Percentiles rank a stretch among this genome's conserved stretches.
Evolutionary conservation across 352 stramenopile genomes (phyloP).

Genomic region (Globisporangium nagaii): DNA sequence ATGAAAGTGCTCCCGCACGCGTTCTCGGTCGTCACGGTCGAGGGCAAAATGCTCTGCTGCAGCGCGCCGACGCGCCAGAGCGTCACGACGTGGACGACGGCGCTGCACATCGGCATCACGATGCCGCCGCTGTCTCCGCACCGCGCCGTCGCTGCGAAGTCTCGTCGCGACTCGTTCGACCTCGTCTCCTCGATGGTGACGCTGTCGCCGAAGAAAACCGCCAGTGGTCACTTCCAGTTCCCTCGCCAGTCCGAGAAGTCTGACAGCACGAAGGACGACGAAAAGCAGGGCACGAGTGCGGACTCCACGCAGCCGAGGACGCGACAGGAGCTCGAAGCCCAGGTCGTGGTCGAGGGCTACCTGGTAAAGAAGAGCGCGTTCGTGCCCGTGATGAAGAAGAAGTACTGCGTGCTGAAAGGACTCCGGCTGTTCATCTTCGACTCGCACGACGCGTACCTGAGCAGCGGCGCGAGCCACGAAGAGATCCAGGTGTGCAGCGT

Average conservation of each 20-base stretch:
- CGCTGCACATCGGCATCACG: constrained; percentile 63
- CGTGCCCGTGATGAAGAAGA: constrained; percentile 54
- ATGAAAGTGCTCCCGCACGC: constrained; percentile 48
- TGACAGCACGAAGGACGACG: too few species aligned
- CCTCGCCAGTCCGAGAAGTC: too few species aligned
- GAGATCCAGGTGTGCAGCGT: constrained; percentile 33
- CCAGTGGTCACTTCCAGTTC: constrained; percentile 3
- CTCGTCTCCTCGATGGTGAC: constrained; percentile 24
- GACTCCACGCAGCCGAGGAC: neutral
- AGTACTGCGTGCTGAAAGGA: constrained; percentile 45
- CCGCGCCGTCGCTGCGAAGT: constrained; percentile 55
- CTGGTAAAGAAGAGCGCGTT: constrained; percentile 44
- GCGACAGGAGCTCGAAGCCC: neutral
- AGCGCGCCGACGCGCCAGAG: constrained; percentile 59
- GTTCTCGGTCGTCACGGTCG: constrained; percentile 58
- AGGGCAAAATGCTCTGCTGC: constrained; percentile 61
- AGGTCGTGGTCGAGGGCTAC: constrained; percentile 45
- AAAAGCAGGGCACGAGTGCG: too few species aligned
- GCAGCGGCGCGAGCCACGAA: constrained; percentile 7
- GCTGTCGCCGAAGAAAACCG: constrained; percentile 8
- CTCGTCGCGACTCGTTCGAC: constrained; percentile 67
- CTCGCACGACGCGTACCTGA: constrained; percentile 32
- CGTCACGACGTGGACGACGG: constrained; percentile 61
- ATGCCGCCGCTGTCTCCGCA: constrained; percentile 76
- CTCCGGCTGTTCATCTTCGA: constrained; percentile 39